Evolutionary conservation across 2,329 filamentous ascomycete genomes (phyloP).

Genomic region (Talaromyces sp.): DNA sequence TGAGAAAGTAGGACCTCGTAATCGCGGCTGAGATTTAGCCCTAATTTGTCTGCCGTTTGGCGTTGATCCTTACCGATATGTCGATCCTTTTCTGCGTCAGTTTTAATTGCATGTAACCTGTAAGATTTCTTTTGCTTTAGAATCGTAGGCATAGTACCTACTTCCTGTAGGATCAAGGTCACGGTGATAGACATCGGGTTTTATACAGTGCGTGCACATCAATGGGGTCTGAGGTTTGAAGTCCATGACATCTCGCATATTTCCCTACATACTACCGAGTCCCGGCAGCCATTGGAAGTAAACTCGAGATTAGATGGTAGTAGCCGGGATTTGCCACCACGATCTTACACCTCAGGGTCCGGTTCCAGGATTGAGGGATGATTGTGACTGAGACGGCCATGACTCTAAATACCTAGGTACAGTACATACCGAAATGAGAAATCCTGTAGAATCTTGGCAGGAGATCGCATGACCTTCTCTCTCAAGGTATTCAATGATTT

Average conservation of each 20-base stretch:
- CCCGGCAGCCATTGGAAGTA: background rate
- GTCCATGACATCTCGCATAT: background rate
- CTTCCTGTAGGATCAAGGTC: background rate
- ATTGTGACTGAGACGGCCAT: too few relatives aligned
- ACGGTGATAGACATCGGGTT: background rate
- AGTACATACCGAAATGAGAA: background rate
- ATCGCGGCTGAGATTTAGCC: constrained; percentile 5
- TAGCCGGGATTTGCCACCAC: background rate
- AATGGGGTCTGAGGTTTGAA: too few relatives aligned
- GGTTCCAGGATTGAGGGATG: background rate
- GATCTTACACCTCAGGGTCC: background rate
- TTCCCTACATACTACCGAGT: too few relatives aligned
- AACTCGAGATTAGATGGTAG: background rate
- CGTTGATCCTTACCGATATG: background rate
- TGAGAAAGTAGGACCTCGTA: background rate
- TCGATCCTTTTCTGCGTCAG: background rate
- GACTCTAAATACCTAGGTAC: too few relatives aligned
- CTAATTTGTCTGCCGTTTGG: background rate
- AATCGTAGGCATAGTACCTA: background rate
- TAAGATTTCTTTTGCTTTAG: background rate
- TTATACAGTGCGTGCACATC: background rate
- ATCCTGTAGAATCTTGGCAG: background rate
- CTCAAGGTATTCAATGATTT: background rate
- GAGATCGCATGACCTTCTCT: background rate
- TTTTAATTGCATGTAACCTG: background rate